Conservation (phyloP, 768 basidiomycete species). For the Kondoa subrosea region DNA sequence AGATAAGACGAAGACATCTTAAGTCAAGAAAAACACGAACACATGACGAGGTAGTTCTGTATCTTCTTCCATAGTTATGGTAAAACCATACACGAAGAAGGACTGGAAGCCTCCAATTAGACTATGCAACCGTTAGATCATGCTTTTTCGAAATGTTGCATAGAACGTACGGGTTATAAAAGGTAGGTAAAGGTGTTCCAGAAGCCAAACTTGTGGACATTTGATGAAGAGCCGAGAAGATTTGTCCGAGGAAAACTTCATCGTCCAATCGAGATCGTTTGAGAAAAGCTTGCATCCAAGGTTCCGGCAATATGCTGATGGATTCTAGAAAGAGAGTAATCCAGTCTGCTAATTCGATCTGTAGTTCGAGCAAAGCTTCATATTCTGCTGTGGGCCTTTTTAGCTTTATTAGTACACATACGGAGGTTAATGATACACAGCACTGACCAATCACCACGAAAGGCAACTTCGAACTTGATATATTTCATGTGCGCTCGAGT, state of each 20-base stretch:
- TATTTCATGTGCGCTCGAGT: background rate
- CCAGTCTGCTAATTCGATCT: background rate
- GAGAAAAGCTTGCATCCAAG: background rate
- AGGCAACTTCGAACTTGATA: background rate
- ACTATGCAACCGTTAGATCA: background rate
- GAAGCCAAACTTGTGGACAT: background rate
- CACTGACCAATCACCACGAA: background rate
- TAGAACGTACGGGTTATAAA: background rate
- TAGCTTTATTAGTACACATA: background rate
- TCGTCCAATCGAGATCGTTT: background rate
- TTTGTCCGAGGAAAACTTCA: background rate
- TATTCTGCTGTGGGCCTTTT: background rate
- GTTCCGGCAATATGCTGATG: background rate
- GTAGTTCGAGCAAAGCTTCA: background rate
- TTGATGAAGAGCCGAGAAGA: background rate
- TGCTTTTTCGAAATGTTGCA: background rate
- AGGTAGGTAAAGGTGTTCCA: background rate
- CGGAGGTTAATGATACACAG: background rate
- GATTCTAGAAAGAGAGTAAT: background rate
- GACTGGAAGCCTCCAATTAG: background rate
- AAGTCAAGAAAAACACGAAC: background rate
- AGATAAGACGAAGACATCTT: background rate
- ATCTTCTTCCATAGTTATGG: background rate
- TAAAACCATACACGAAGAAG: background rate
- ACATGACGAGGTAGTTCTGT: background rate